Conservation (phyloP, 2,329 filamentous ascomycete genomes). For the Cadophora malorum region DNA sequence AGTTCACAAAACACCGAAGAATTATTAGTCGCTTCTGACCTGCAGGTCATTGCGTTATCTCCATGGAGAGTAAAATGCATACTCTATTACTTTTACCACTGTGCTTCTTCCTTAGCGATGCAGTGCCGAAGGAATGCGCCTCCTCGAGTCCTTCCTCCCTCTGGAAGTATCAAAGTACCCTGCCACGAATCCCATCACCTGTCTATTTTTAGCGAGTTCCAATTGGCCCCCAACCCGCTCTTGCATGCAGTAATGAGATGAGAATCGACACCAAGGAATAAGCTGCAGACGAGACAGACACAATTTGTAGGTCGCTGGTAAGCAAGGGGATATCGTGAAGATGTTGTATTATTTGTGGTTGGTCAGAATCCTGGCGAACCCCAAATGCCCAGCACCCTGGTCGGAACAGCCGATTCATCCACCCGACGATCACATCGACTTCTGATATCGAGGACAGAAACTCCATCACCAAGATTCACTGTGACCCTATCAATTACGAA, state of each 20-base stretch:
- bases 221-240: neutral
- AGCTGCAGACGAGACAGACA: neutral
- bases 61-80: neutral
- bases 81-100: too few species aligned
- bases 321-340: neutral
- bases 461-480: neutral
- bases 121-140: neutral
- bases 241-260: neutral
- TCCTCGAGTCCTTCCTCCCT: neutral
- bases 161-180: neutral
- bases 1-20: neutral
- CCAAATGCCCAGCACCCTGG: neutral
- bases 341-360: neutral
- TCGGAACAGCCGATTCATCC: neutral
- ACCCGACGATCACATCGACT: neutral
- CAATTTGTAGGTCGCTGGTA: neutral
- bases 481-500: neutral
- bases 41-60: neutral
- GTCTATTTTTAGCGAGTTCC: slow-evolving; percentile 13
- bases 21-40: neutral
- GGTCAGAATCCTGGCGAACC: neutral
- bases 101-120: neutral
- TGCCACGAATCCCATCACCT: neutral
- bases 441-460: neutral
- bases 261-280: slow-evolving; percentile 1